Evolutionary conservation across 768 basidiomycete genomes (phyloP).

Genomic region (Boletus reticulatus): DNA sequence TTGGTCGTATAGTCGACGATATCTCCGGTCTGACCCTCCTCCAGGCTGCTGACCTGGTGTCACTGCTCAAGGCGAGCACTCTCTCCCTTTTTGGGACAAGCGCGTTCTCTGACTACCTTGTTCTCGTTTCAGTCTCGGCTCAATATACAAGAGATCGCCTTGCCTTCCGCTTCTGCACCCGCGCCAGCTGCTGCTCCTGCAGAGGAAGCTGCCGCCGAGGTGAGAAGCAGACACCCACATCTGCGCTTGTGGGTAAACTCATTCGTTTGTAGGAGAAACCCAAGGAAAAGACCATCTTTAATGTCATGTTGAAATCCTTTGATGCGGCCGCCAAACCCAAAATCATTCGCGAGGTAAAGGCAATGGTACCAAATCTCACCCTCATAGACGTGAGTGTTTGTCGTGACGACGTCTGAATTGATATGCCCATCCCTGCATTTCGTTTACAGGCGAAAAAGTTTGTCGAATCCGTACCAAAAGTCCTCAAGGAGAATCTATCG

Average conservation of each 20-base stretch:
- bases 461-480: conserved; percentile 91
- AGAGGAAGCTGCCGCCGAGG: conserved; percentile 65
- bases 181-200: conserved; percentile 51
- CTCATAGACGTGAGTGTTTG: conserved; percentile 82
- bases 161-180: conserved; percentile 73
- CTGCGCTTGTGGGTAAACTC: neutral
- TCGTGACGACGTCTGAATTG: neutral
- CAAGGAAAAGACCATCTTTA: conserved; percentile 98
- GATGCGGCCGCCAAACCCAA: conserved; percentile 92
- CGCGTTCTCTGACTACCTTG: neutral
- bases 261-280: conserved; percentile 70
- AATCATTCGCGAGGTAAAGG: conserved; percentile 97
- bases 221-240: conserved; percentile 31
- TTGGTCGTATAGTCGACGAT: conserved; percentile 86
- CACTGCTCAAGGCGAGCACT: conserved; percentile 75
- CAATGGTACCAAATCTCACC: conserved; percentile 90
- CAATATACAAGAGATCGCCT: conserved; percentile 96
- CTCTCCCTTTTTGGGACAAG: neutral
- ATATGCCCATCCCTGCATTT: neutral
- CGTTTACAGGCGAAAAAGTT: conserved; percentile 91
- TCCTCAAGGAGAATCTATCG: conserved; percentile 89
- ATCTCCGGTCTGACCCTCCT: conserved; percentile 86
- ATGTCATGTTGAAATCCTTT: conserved; percentile 91
- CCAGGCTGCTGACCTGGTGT: conserved; percentile 93
- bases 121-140: conserved; percentile 61